Evolutionary conservation across 352 stramenopile species (phyloP).

Genomic region (Phytophthora vignae): DNA sequence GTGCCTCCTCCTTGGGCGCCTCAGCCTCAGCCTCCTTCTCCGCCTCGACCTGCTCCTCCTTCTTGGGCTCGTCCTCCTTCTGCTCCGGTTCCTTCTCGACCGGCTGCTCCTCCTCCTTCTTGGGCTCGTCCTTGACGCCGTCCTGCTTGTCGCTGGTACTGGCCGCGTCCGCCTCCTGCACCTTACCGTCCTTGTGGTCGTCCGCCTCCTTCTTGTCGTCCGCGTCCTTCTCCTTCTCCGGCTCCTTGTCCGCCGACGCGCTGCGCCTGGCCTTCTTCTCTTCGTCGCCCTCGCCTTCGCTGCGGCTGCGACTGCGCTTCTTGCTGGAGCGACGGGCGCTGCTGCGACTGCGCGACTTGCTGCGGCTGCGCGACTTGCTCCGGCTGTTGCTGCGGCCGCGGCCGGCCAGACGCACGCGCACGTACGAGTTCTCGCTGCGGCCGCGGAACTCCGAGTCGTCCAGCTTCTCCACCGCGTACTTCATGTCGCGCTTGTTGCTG

Average conservation of each 20-base stretch:
- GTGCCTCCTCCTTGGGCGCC: constrained; percentile 12
- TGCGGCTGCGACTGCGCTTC: constrained; percentile 50
- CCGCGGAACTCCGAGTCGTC: constrained; percentile 69
- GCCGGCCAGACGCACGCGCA: constrained; percentile 49
- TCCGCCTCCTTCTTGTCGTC: constrained; percentile 16
- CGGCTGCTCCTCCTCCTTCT: constrained; percentile 12
- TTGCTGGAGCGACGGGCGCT: constrained; percentile 43
- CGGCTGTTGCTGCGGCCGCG: constrained; percentile 40
- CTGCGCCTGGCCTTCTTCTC: constrained; percentile 49
- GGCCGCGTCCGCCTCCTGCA: constrained; percentile 17
- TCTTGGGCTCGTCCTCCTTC: constrained; percentile 11
- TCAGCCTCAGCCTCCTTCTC: constrained; percentile 22
- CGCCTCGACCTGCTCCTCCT: constrained; percentile 16
- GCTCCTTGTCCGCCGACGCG: constrained; percentile 40
- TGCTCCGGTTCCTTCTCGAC: constrained; percentile 17
- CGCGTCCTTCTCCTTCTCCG: constrained; percentile 31
- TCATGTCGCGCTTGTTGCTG: constrained; percentile 74
- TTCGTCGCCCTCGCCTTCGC: constrained; percentile 35
- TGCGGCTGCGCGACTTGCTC: constrained; percentile 41
- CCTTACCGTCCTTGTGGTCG: constrained; percentile 11
- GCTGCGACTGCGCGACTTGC: constrained; percentile 52
- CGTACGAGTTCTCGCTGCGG: constrained; percentile 57
- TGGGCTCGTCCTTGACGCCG: constrained; percentile 21
- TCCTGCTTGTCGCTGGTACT: constrained; percentile 20
- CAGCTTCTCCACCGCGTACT: constrained; percentile 72